phyloP scores from a whole-genome alignment of 306 rosid genomes.

The Cicer judaicum region DNA sequence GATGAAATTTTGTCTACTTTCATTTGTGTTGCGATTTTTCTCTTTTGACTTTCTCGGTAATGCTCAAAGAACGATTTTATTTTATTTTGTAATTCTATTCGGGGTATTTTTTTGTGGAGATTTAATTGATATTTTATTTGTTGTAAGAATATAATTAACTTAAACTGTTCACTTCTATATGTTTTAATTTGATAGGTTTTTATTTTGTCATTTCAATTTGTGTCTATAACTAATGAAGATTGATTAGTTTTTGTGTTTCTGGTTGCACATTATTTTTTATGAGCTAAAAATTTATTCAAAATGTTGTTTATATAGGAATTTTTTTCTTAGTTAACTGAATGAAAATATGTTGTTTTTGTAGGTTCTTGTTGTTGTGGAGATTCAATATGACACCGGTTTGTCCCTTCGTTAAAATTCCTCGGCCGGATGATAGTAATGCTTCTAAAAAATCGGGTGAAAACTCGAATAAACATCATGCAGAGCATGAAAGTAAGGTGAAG shows the following conservation, averaged over 20 bases:
- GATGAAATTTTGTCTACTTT: no score
- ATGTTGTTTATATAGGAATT: background rate
- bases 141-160: background rate
- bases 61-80: background rate
- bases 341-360: constrained; percentile 22
- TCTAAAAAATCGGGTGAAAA: constrained; percentile 54
- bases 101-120: constrained; percentile 9
- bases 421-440: constrained; percentile 68
- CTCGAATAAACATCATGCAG: constrained; percentile 51
- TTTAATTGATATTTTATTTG: constrained; percentile 17
- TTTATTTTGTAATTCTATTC: background rate
- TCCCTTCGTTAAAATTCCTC: constrained; percentile 87
- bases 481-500: constrained; percentile 53
- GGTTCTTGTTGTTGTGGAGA: constrained; percentile 43
- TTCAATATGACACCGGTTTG: constrained; percentile 80
- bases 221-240: background rate
- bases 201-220: background rate
- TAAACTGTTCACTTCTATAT: background rate
- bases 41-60: no score
- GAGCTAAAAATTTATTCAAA: background rate
- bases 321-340: constrained; percentile 22
- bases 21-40: no score
- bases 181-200: constrained; percentile 3
- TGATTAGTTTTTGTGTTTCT: background rate
- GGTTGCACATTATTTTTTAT: constrained; percentile 2